These are phyloP conservation scores for Zygotorulaspora sp. DNA, from an alignment of 805 yeast genomes.

Conservation along the genomic window DNA sequence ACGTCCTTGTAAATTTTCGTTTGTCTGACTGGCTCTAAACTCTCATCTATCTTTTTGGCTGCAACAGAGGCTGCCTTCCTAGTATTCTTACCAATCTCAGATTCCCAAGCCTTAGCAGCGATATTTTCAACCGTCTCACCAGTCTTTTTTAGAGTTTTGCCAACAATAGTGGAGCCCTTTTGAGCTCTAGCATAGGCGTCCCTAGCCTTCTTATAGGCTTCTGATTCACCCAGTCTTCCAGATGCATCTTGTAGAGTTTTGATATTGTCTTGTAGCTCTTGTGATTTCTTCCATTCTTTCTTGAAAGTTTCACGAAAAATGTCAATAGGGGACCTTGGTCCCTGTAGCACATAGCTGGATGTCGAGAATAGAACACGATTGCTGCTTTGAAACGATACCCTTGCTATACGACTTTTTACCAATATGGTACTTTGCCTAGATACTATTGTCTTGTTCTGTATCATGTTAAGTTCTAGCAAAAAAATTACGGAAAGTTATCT, in stretches of 20 bases:
- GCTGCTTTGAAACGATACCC: not conserved
- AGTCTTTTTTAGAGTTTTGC: slow-evolving; percentile 75
- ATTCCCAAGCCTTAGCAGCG: slow-evolving; percentile 93
- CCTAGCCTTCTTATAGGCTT: slow-evolving; percentile 86
- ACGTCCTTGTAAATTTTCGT: slow-evolving; percentile 88
- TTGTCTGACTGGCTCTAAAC: slow-evolving; percentile 85
- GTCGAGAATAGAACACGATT: slow-evolving; percentile 16
- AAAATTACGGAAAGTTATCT: no score
- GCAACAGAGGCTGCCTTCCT: slow-evolving; percentile 76
- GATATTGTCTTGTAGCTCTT: slow-evolving; percentile 85
- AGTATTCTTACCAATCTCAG: slow-evolving; percentile 86
- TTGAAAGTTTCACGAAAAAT: slow-evolving; percentile 91
- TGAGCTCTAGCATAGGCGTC: slow-evolving; percentile 89
- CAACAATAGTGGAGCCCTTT: slow-evolving; percentile 60
- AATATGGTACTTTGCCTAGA: slow-evolving; percentile 2
- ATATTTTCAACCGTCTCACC: slow-evolving; percentile 91
- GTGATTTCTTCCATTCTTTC: slow-evolving; percentile 84
- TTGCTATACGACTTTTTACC: not conserved
- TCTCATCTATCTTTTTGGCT: slow-evolving; percentile 80
- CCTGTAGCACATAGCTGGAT: slow-evolving; percentile 13
- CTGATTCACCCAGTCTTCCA: slow-evolving; percentile 88
- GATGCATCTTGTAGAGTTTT: slow-evolving; percentile 95
- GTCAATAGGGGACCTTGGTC: slow-evolving; percentile 64
- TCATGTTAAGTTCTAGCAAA: no score
- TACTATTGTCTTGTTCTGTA: slow-evolving; percentile 5